Evolutionary conservation across 176 grass and related monocot species (phyloP).

Genomic region (Poa pratensis): DNA sequence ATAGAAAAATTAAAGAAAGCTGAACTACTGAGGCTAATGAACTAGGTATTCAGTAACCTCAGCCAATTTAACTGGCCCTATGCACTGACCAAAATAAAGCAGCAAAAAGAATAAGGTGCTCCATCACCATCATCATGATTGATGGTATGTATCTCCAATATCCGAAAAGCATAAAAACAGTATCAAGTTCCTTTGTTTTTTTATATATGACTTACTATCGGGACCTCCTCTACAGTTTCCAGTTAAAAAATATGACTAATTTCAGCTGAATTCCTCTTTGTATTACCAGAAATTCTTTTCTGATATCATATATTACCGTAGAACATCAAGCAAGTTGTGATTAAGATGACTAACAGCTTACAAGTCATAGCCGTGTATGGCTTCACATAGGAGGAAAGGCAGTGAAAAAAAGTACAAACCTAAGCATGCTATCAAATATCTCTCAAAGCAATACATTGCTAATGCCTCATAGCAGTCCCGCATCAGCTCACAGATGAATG

Average conservation of each 20-base stretch:
- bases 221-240: neutral
- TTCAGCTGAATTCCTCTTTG: constrained; percentile 6
- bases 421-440: constrained; percentile 99
- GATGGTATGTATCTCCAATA: neutral
- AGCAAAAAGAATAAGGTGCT: constrained; percentile 29
- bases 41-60: neutral
- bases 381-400: neutral
- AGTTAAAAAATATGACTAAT: neutral
- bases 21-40: constrained; percentile 3
- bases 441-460: constrained; percentile 98
- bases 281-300: constrained; percentile 1
- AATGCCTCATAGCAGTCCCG: constrained; percentile 98
- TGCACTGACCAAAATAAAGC: constrained; percentile 1
- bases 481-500: constrained; percentile 95
- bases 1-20: constrained; percentile 28
- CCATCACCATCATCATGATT: constrained; percentile 3
- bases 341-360: constrained; percentile 25
- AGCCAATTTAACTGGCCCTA: constrained; percentile 27
- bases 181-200: neutral
- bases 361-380: neutral
- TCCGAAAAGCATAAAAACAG: neutral
- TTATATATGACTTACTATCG: neutral
- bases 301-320: neutral
- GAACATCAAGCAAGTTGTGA: constrained; percentile 12
- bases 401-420: constrained; percentile 58